These are phyloP conservation scores for Myrica gale DNA, from an alignment of 306 rosid genomes.

Conservation along the genomic window DNA sequence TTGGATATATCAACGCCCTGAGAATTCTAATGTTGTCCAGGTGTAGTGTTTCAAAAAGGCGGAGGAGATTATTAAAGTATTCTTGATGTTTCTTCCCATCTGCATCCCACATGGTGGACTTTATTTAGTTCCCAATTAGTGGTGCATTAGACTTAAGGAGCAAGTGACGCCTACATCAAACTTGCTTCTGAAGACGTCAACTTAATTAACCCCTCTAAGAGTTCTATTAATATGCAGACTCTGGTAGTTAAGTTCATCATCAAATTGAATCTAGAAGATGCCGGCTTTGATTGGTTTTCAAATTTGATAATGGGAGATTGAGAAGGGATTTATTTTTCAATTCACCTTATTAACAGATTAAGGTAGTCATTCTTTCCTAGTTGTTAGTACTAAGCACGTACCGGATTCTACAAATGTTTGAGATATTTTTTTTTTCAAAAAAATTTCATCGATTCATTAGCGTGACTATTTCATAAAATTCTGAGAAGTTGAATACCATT, in stretches of 20 bases:
- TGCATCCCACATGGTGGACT: conserved; percentile 34
- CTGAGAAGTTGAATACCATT: neutral
- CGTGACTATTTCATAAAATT: neutral
- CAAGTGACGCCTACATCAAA: too few species aligned
- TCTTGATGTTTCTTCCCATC: conserved; percentile 59
- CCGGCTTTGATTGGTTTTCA: too few species aligned
- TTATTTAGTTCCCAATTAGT: conserved; percentile 15
- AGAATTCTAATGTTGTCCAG: conserved; percentile 71
- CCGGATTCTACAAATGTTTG: neutral
- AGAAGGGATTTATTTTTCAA: too few species aligned
- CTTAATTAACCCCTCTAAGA: too few species aligned
- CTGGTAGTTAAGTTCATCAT: too few species aligned
- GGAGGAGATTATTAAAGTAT: conserved; percentile 48
- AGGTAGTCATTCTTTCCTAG: neutral
- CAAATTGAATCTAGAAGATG: neutral
- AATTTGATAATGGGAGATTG: too few species aligned
- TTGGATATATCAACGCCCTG: conserved; percentile 49
- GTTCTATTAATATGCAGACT: too few species aligned
- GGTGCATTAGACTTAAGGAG: too few species aligned
- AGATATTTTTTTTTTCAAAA: neutral
- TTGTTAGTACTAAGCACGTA: neutral
- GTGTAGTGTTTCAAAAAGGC: conserved; percentile 48
- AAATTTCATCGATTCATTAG: neutral
- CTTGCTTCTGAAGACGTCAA: too few species aligned
- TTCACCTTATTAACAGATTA: too few species aligned